Base-by-base conservation (phyloP, 2,329 filamentous ascomycete species). In the Cercospora berteroae region DNA sequence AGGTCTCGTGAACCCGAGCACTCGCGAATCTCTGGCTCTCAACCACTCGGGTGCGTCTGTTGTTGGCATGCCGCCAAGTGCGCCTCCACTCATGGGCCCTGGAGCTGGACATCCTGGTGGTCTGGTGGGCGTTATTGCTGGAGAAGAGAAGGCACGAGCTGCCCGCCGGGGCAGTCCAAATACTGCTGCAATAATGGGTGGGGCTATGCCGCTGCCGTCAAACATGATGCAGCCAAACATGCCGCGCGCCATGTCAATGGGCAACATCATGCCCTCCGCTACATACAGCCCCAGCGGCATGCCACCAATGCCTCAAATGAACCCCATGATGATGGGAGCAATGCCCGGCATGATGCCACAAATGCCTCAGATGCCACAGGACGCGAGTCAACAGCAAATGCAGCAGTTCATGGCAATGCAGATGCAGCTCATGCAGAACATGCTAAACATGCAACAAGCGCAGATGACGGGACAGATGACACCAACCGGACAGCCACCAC, bases 61-160 rank as follows among this genome's bases (percentile, higher is more conserved):
- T 13, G 78, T 80, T 33, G 79, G 78, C 25, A 80, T 80, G 31
- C 58, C 68, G 20, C 60, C 69, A 20, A 57, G 66, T 23, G 77
- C 61, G 72, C 62, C 67, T 50, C 66, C 42, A 18, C 63, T 58
- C 65, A 69, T 64, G 50, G 64, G 60, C 27, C 65, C 68, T 42
- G 70, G 60, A 42, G 70, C 69, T 65, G 76, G 82, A 8, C 90
- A 90, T 16, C 90, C 90, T 0, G 92, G 91, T 50, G 93, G 93
- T 10, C 84, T 97, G 10, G 90, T 97, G 20, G 93, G 93, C 9
- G 92, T 97, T 8, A 97, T 97, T 79, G 92, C 92, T 36, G 90
- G 83, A 62, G 93, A 96, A 79, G 93, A 96, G 78, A 86, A 92
- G 58, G 90, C 90, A 48, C 86, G 89, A 71, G 92, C 92, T 31